Conservation (phyloP, 2,329 filamentous ascomycete genomes). For the Diplodia seriata region DNA sequence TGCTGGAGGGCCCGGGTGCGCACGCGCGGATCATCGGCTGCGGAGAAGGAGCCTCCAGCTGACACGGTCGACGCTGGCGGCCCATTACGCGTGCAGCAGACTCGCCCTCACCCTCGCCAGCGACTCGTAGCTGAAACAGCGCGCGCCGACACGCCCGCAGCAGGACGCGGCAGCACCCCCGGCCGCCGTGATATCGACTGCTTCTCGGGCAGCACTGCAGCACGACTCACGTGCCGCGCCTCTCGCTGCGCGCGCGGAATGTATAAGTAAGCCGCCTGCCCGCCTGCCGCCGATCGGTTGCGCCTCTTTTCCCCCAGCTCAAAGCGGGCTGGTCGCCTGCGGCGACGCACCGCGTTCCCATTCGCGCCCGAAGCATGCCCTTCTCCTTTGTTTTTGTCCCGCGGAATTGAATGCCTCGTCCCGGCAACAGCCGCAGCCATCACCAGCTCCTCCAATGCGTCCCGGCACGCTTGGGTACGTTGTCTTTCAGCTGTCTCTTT, state of each 20-base stretch:
- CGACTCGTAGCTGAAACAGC: constrained; percentile 19
- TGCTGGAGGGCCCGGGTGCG: constrained; percentile 9
- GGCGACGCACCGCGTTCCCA: constrained; percentile 20
- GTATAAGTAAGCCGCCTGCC: constrained; percentile 26
- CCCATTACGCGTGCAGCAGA: constrained; percentile 18
- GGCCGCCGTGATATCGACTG: not conserved
- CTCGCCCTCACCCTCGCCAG: not conserved
- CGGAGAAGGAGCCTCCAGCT: constrained; percentile 22
- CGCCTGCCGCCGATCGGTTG: constrained; percentile 21
- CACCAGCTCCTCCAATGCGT: not conserved
- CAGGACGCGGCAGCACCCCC: constrained; percentile 5
- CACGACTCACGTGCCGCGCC: not conserved
- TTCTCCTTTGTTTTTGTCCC: constrained; percentile 17
- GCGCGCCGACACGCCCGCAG: constrained; percentile 9
- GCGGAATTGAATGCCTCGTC: not conserved
- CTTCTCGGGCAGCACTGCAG: constrained; percentile 24
- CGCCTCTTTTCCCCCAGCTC: constrained; percentile 15
- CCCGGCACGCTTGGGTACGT: constrained; percentile 9
- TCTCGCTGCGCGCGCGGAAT: constrained; percentile 15
- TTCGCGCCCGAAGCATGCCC: constrained; percentile 6
- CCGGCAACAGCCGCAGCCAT: constrained; percentile 8
- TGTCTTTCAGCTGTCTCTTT: not conserved
- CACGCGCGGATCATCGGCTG: constrained; percentile 20
- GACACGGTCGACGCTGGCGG: not conserved
- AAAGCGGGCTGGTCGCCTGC: constrained; percentile 10